These are phyloP conservation scores for Oryza officinalis DNA, from an alignment of 176 grass and related monocot genomes.

Conservation along the genomic window DNA sequence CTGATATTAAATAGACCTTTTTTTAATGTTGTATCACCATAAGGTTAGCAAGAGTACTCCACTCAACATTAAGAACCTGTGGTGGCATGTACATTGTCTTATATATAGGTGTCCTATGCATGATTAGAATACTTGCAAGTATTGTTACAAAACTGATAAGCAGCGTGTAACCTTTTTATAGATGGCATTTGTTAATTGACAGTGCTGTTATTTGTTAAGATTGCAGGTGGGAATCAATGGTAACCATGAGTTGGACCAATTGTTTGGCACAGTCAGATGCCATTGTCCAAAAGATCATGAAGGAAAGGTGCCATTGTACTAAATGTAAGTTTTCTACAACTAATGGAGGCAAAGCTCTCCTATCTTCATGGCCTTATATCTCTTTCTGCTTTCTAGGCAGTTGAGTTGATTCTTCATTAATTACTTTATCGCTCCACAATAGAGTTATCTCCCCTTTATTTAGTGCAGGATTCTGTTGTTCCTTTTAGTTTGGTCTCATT, in stretches of 20 bases:
- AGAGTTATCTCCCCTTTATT: conserved; percentile 6
- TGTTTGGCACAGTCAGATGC: conserved; percentile 26
- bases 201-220: background rate
- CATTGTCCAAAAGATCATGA: conserved; percentile 26
- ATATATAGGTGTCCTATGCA: background rate
- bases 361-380: background rate
- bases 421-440: conserved; percentile 11
- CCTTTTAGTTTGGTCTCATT: conserved; percentile 30
- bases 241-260: background rate
- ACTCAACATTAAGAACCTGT: background rate
- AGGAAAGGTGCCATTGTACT: conserved; percentile 16
- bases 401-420: conserved; percentile 8
- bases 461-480: conserved; percentile 16
- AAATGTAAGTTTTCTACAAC: background rate
- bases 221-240: conserved; percentile 2
- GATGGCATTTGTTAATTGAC: background rate
- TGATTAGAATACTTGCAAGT: background rate
- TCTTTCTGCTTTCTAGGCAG: conserved; percentile 33
- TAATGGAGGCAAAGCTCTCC: conserved; percentile 11
- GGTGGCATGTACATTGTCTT: background rate
- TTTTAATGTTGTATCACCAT: background rate
- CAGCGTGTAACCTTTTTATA: background rate
- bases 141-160: conserved; percentile 1
- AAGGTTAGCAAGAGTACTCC: background rate
- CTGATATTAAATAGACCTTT: background rate